Evolutionary conservation across 2,329 filamentous ascomycete species (phyloP), one percentile per base, ranked within the genome.

Genomic region (Ilyonectria destructans): DNA sequence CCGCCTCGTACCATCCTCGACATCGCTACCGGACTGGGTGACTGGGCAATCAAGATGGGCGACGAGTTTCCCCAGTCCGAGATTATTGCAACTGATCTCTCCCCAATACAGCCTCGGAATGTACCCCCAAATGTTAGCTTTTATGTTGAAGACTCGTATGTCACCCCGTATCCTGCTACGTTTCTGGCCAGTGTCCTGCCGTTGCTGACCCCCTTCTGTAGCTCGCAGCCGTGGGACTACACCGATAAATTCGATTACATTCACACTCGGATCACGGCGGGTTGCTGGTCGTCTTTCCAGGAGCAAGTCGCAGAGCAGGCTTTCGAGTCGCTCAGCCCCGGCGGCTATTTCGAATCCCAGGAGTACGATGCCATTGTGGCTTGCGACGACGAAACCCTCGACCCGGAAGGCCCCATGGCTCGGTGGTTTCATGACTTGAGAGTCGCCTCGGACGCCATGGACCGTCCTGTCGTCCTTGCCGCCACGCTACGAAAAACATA

Each of bases 121-220:
- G 90, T 94, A 1, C 92, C 93, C 0, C 87, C 88, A 19, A 95
- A 95, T 69, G 91, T 94, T 15, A 88, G 90, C 69, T 95, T 95
- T 71, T 89, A 90, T 68, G 87, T 95, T 52, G 92, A 94, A 75
- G 92, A 95, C 74, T 81, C 81, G 79, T 81, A 76, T 72, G 80
- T 77, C n/a, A 21, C 12, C 15, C 40, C 2, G 15, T 21, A 2
- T 35, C 2, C 19, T 37, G 5, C 6, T n/a, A 21, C n/a, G 9
- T 19, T n/a, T 49, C 51, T 26, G 19, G 15, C 13, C 17, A 19
- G 37, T 40, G 15, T 15, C 31, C 6, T 40, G 2, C 21, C 23
- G 29, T 63, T 46, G n/a, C 66, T 71, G 31, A 59, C 26, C 6
- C 46, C 8, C 19, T 23, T 26, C n/a, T 55, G n/a, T 62, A 86